phyloP scores from a whole-genome alignment of 768 basidiomycete species.

The Xerocomellus intermedius region DNA sequence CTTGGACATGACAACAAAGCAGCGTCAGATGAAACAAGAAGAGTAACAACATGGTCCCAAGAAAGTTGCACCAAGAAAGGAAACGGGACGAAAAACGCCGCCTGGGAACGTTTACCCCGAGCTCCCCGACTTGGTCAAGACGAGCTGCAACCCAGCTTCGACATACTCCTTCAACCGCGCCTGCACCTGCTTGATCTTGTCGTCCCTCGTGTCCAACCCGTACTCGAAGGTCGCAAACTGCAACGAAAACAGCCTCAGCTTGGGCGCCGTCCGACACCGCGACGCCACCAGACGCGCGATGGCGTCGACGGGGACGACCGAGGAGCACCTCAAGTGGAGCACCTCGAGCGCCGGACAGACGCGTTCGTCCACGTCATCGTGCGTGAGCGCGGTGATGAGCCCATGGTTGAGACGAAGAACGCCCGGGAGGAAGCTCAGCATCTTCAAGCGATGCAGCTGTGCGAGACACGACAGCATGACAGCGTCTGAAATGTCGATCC shows the following conservation, averaged over 20 bases:
- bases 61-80: too few relatives aligned
- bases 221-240: constrained; percentile 32
- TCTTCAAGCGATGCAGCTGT: constrained; percentile 18
- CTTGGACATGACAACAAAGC: too few relatives aligned
- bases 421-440: constrained; percentile 24
- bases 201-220: constrained; percentile 28
- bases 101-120: constrained; percentile 15
- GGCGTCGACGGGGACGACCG: constrained; percentile 21
- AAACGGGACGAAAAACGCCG: too few relatives aligned
- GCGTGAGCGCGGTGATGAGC: constrained; percentile 24
- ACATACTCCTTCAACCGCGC: constrained; percentile 15
- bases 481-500: constrained; percentile 23
- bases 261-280: constrained; percentile 12
- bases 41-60: neutral
- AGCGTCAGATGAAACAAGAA: neutral
- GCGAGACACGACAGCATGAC: constrained; percentile 20
- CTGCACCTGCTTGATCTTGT: constrained; percentile 22
- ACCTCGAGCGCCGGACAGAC: constrained; percentile 26
- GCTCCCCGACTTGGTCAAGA: constrained; percentile 22
- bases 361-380: neutral
- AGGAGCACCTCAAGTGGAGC: constrained; percentile 27
- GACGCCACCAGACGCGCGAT: constrained; percentile 27
- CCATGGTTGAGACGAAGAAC: constrained; percentile 33
- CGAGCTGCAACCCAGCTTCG: constrained; percentile 23
- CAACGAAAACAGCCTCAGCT: constrained; percentile 19